Evolutionary conservation across 2,329 filamentous ascomycete species (phyloP).

Genomic region (Aureobasidium vineae): DNA sequence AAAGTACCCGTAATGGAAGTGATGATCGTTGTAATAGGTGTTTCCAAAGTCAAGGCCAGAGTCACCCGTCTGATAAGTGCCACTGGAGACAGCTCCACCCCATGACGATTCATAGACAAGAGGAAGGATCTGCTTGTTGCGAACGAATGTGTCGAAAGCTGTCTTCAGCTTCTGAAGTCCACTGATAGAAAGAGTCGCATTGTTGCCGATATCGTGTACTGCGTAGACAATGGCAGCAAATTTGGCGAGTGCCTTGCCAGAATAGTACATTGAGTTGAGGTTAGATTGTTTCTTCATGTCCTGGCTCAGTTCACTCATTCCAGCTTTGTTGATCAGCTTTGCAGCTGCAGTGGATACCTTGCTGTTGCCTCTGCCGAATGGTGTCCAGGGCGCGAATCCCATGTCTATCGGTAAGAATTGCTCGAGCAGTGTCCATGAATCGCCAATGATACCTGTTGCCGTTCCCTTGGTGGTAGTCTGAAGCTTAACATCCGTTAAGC

Average conservation of each 20-base stretch:
- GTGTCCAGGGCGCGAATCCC: conserved; percentile 75
- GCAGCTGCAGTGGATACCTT: conserved; percentile 48
- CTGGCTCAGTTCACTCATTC: conserved; percentile 68
- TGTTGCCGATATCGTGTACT: conserved; percentile 54
- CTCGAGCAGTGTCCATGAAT: conserved; percentile 77
- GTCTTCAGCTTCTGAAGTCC: conserved; percentile 52
- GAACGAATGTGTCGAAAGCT: conserved; percentile 50
- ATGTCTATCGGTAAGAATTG: conserved; percentile 68
- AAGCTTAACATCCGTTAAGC: conserved; percentile 56
- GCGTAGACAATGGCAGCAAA: conserved; percentile 49
- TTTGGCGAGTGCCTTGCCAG: conserved; percentile 60
- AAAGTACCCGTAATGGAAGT: conserved; percentile 76
- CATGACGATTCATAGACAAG: conserved; percentile 61
- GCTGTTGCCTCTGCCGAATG: conserved; percentile 44
- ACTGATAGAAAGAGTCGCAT: conserved; percentile 54
- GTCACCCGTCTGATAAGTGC: conserved; percentile 73
- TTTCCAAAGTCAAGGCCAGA: conserved; percentile 83
- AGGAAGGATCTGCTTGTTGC: conserved; percentile 47
- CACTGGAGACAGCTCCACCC: conserved; percentile 78
- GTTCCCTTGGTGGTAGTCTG: conserved; percentile 83
- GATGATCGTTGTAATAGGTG: conserved; percentile 71
- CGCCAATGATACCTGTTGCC: conserved; percentile 68
- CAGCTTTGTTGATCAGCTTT: conserved; percentile 56
- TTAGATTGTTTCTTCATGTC: conserved; percentile 71
- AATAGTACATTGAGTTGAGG: conserved; percentile 86